Conservation (phyloP, 352 stramenopile species). For the Pythium brassicae region DNA sequence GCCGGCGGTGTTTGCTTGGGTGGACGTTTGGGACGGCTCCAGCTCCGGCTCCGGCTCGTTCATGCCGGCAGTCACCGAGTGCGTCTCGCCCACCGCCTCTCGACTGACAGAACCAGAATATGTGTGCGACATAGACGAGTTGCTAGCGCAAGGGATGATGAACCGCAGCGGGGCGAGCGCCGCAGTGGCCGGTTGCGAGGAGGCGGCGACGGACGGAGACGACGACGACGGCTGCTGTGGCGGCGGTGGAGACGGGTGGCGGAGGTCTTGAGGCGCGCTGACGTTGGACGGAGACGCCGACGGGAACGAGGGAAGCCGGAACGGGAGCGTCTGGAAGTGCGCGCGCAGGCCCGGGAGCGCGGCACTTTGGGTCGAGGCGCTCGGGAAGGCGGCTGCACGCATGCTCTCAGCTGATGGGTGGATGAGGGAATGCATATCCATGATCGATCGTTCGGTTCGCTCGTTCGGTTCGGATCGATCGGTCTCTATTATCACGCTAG, state of each 20-base stretch:
- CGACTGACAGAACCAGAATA: conserved; percentile 14
- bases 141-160: conserved; percentile 55
- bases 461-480: neutral
- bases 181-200: neutral
- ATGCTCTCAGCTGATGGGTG: conserved; percentile 27
- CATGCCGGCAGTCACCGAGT: conserved; percentile 11
- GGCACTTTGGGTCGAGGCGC: neutral
- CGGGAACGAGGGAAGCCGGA: conserved; percentile 35
- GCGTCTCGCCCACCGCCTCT: conserved; percentile 13
- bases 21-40: conserved; percentile 8
- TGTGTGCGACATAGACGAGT: conserved; percentile 19
- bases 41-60: conserved; percentile 9
- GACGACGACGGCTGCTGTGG: conserved; percentile 14
- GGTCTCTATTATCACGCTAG: conserved; percentile 4
- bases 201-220: conserved; percentile 13
- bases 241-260: conserved; percentile 19
- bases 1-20: conserved; percentile 5
- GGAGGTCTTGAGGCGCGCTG: conserved; percentile 9
- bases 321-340: conserved; percentile 41
- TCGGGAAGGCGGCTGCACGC: conserved; percentile 17
- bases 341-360: conserved; percentile 31
- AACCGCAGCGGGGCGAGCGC: conserved; percentile 71
- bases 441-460: conserved; percentile 13
- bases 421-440: conserved; percentile 80
- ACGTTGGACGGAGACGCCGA: conserved; percentile 7